Evolutionary conservation across 495 filamentous ascomycete genomes (phyloP), one percentile per base, ranked within the genome.

Genomic region (Penicillium diatomitis): DNA sequence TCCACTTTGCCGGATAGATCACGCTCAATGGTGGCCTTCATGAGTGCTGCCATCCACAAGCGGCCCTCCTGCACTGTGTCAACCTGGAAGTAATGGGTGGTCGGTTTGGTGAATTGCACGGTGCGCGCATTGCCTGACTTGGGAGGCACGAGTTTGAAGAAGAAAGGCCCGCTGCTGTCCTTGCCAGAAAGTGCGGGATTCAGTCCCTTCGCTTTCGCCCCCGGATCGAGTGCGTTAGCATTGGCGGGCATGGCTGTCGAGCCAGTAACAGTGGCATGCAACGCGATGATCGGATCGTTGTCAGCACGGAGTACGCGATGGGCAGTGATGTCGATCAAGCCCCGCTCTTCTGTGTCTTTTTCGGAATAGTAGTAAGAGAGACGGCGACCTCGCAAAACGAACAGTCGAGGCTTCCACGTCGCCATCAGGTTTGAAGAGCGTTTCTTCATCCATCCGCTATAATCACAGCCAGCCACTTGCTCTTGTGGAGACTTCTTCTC

Each of bases 391-490:
- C 88, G 87, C 32, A 99, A 75, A 20, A 97, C 85, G 59, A 99
- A 99, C 32, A 97, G 78, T 6, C 94, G 83, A 37, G 87, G 82
- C 61, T 97, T 97, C 94, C 94, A 99, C 2, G 88, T 95, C 3
- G 88, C 86, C 86, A 96, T 94, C 43, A 96, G 71, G 53, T 92
- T 92, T 3, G 88, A 88, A 41, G 88, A 95, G 58, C 90, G 84
- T 77, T 99, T 99, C 74, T 95, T 97, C 94, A 99, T 99, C 94
- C 94, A 99, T 28, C 94, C 94, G 54, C 83, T 89, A 59, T 90
- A 99, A 57, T 99, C 92, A 41, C 88, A 91, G 47, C 81, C 83
- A 45, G 78, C 70, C 67, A 96, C 90, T 51, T 92, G 88, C 61
- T 95, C 87, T 43, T 81, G 74, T 0, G 94, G 94, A 0, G 79